Conservation (phyloP, 1,284 basidiomycete genomes). For the Marasmius fiardii region DNA sequence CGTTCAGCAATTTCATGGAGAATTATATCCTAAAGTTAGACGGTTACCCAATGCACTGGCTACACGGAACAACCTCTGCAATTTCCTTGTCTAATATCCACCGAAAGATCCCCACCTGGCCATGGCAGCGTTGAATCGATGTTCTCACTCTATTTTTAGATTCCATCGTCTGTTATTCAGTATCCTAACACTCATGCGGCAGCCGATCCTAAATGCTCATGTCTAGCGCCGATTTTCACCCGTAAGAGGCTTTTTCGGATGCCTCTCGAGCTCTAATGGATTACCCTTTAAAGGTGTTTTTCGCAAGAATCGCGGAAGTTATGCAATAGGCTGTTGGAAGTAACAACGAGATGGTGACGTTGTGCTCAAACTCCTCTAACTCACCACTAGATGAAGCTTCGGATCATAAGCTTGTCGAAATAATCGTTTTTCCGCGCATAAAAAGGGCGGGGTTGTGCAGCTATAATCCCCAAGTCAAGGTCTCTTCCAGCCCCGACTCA, state of each 20-base stretch:
- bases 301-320: neutral
- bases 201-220: too few species aligned
- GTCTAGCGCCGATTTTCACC: too few species aligned
- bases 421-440: neutral
- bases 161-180: too few species aligned
- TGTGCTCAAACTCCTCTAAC: neutral
- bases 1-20: too few species aligned
- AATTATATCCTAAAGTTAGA: too few species aligned
- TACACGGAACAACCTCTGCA: constrained; percentile 1
- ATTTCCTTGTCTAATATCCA: neutral
- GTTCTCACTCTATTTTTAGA: neutral
- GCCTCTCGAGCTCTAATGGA: too few species aligned
- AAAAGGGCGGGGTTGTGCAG: neutral
- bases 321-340: neutral
- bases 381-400: neutral
- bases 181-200: too few species aligned
- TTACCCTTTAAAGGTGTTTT: neutral
- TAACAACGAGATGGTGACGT: too few species aligned
- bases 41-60: neutral
- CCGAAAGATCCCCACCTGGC: neutral
- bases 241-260: too few species aligned
- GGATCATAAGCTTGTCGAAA: neutral
- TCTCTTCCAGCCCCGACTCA: neutral
- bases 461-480: neutral
- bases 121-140: neutral